These are phyloP conservation scores for Anthracocystis setariae DNA, from an alignment of 1,284 basidiomycete genomes.

Conservation along the genomic window DNA sequence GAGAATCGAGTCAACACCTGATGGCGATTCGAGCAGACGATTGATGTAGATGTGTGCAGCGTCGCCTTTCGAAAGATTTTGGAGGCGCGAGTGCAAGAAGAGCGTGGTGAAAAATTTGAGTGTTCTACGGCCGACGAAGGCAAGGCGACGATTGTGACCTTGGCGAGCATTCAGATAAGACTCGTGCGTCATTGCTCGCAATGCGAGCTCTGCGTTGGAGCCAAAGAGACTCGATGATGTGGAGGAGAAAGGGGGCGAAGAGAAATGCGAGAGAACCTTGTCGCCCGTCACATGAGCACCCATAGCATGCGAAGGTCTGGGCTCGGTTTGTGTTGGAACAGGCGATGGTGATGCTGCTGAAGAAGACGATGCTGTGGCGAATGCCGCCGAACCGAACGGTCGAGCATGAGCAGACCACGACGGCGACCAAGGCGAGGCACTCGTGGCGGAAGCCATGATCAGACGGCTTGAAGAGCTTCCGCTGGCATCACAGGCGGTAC, in stretches of 20 bases:
- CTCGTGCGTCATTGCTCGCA: slow-evolving; percentile 61
- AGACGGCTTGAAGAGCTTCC: slow-evolving; percentile 13
- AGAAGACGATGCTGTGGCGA: slow-evolving; percentile 23
- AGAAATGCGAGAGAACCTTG: slow-evolving; percentile 43
- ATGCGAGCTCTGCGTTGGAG: slow-evolving; percentile 45
- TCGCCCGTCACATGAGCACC: slow-evolving; percentile 31
- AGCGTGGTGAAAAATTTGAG: slow-evolving; percentile 60
- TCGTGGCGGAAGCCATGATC: not conserved
- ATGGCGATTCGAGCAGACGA: slow-evolving; percentile 42
- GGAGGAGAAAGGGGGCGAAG: slow-evolving; percentile 31
- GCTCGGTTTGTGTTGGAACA: slow-evolving; percentile 8
- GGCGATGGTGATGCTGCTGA: slow-evolving; percentile 25
- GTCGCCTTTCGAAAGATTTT: slow-evolving; percentile 10
- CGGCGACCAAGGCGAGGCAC: slow-evolving; percentile 12
- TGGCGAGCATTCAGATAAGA: slow-evolving; percentile 52
- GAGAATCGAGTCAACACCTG: slow-evolving; percentile 48
- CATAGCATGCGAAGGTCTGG: slow-evolving; percentile 21
- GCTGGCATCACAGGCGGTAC: slow-evolving; percentile 1
- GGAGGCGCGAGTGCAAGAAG: slow-evolving; percentile 52
- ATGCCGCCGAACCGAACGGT: slow-evolving; percentile 26
- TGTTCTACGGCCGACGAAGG: slow-evolving; percentile 61
- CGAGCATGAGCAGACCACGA: slow-evolving; percentile 8
- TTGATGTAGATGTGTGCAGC: slow-evolving; percentile 38
- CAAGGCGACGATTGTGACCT: slow-evolving; percentile 62
- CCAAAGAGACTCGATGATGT: slow-evolving; percentile 45